A percentile compares a stretch with the other conserved stretches of the same genome.
phyloP scores from a whole-genome alignment of 768 basidiomycete genomes.

The Chiua virens region DNA sequence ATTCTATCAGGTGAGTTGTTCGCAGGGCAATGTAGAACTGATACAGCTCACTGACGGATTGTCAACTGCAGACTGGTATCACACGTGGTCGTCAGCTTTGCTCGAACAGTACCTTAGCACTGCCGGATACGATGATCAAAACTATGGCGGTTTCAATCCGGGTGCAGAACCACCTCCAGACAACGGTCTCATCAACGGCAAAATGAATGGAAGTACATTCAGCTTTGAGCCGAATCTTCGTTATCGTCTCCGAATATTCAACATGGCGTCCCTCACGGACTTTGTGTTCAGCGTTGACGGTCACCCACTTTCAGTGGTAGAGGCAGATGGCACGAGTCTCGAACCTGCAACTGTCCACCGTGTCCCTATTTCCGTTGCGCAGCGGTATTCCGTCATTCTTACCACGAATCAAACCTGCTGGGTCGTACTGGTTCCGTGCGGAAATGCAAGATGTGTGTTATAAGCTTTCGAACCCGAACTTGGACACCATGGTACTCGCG shows the following conservation, averaged over 20 bases:
- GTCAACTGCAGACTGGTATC: slow-evolving; percentile 32
- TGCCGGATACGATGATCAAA: slow-evolving; percentile 26
- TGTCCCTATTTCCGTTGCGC: slow-evolving; percentile 44
- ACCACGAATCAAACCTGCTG: slow-evolving; percentile 38
- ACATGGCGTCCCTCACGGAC: slow-evolving; percentile 48
- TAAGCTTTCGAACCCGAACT: slow-evolving; percentile 28
- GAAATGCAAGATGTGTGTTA: slow-evolving; percentile 35
- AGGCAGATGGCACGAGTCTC: slow-evolving; percentile 48
- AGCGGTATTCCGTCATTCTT: slow-evolving; percentile 51
- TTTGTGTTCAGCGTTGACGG: slow-evolving; percentile 46
- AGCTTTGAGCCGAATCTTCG: slow-evolving; percentile 34
- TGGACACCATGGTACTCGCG: slow-evolving; percentile 30
- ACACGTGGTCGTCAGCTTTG: slow-evolving; percentile 29
- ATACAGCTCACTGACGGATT: neutral
- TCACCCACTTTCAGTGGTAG: slow-evolving; percentile 47
- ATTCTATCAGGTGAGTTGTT: slow-evolving; percentile 32
- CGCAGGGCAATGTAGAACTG: neutral
- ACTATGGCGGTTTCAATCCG: slow-evolving; percentile 30
- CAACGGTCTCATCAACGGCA: slow-evolving; percentile 37
- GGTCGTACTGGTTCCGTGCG: slow-evolving; percentile 38
- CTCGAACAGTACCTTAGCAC: slow-evolving; percentile 31
- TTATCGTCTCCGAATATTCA: slow-evolving; percentile 49
- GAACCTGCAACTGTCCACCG: slow-evolving; percentile 38
- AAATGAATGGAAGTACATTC: slow-evolving; percentile 24
- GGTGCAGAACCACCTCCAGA: slow-evolving; percentile 40